Base-by-base conservation (phyloP, 257 asterid species). In the Misopates orontium region DNA sequence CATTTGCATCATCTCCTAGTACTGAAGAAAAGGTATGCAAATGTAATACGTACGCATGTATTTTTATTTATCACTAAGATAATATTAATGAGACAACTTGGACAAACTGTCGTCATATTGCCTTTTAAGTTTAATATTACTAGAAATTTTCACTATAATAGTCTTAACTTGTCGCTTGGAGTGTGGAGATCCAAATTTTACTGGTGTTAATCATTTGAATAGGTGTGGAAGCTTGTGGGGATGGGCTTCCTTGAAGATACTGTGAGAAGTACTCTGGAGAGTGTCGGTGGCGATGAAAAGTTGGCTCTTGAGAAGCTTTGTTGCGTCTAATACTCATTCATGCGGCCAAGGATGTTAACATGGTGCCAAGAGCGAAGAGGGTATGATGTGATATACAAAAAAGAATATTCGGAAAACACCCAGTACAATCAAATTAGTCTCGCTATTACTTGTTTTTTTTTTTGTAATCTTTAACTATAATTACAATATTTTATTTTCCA, bases 301-400 rank as follows among this genome's bases (percentile, higher is more conserved):
- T 50, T 85, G 86, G 99, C 99, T 63, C 91, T 93, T 28, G 99
- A 93, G 84, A 90, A 79, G 95, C 97, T 93, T 70, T 93, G 94
- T 85, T 80, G 91, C 36, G 79, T 68, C 41, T 11, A 55, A 57
- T 58, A 51, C 39, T 16, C 44, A 9, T 36, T 67, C 55, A 69
- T 62, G 58, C 61, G 19, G 2, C 18, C 14, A 56, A 51, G 54
- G 67, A 66, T 22, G 50, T 23, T 67, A 31, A 58, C 61, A 58
- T 56, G 31, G 60, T 59, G 4, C 67, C 31, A 52, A 2, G 28
- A 28, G n/a, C n/a, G n/a, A n/a, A n/a, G 7, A 28, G 36, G 3
- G 4, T 28, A 28, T 28, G 7, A 28, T 28, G 36, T 28, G 4
- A 7, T 28, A 28, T 28, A 28, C n/a, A n/a, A n/a, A 7, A 28